Conservation (phyloP, 352 stramenopile species). For the Globisporangium megalacanthum region DNA sequence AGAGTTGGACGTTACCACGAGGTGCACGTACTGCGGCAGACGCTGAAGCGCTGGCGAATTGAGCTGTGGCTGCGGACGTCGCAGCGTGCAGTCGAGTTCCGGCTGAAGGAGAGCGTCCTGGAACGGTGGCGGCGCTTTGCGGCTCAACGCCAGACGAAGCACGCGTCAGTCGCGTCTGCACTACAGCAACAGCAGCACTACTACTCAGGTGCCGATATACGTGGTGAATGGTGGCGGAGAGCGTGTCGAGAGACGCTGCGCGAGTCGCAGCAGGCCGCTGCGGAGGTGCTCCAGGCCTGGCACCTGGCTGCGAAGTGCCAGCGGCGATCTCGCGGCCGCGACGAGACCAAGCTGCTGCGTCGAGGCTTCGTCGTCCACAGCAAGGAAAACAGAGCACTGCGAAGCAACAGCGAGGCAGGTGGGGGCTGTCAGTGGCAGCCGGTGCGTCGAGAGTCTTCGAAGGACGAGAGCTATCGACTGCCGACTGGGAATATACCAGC, state of each 20-base stretch:
- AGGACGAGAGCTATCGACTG: background rate
- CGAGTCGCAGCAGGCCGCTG: conserved; percentile 1
- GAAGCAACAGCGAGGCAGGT: background rate
- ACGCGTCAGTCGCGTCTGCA: background rate
- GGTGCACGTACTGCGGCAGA: background rate
- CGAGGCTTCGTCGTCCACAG: background rate
- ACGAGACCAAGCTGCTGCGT: background rate
- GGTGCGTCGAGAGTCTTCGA: background rate
- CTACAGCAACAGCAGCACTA: conserved; percentile 3
- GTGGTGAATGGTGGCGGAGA: background rate
- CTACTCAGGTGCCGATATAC: background rate
- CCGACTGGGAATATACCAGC: background rate
- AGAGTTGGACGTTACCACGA: background rate
- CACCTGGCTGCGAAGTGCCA: too few relatives aligned
- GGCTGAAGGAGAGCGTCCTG: background rate
- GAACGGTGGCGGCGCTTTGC: conserved; percentile 6
- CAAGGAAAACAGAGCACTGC: conserved; percentile 2
- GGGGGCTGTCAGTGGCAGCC: background rate
- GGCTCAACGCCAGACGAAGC: conserved; percentile 1
- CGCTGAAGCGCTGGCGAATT: conserved; percentile 6
- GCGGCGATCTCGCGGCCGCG: conserved; percentile 1
- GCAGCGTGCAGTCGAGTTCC: background rate
- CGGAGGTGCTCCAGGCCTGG: too few relatives aligned
- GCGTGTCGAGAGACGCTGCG: conserved; percentile 3
- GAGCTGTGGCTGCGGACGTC: conserved; percentile 8